A percentile compares a stretch with the other conserved stretches of the same genome.
Evolutionary conservation across 805 yeast species (phyloP).

Genomic region (Candida hispaniensis): DNA sequence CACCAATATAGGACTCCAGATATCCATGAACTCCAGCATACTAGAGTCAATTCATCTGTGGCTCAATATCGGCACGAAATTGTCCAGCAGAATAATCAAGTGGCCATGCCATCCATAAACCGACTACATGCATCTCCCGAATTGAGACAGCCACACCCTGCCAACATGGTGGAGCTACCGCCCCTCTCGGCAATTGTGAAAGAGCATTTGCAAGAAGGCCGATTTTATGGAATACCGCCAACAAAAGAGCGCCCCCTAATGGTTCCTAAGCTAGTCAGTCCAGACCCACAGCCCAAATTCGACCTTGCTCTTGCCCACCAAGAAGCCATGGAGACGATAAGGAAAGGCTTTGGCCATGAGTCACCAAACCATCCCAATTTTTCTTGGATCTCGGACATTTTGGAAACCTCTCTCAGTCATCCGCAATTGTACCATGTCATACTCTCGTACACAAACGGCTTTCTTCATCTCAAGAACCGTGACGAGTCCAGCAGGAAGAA

Average conservation of each 20-base stretch:
- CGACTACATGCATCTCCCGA: conserved; percentile 1
- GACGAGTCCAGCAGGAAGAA: conserved; percentile 12
- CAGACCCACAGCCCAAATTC: conserved; percentile 16
- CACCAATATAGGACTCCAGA: too few species aligned
- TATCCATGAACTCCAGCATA: too few species aligned
- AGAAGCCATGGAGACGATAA: conserved; percentile 18
- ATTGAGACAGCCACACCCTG: conserved; percentile 1
- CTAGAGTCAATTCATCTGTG: too few species aligned
- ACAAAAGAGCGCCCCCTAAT: too few species aligned
- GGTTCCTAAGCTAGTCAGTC: too few species aligned
- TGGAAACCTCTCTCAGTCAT: conserved; percentile 20
- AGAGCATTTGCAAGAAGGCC: conserved; percentile 2
- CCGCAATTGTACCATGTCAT: conserved; percentile 23
- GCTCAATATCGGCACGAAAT: too few species aligned
- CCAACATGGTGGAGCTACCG: conserved; percentile 1
- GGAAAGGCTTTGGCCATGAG: conserved; percentile 25
- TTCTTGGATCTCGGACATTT: conserved; percentile 22
- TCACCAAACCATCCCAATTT: conserved; percentile 21
- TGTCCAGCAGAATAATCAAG: too few species aligned
- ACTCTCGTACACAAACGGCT: conserved; percentile 24
- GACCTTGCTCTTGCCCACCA: conserved; percentile 6
- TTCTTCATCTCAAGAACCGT: conserved; percentile 20
- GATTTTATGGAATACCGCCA: conserved; percentile 12
- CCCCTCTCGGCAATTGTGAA: conserved; percentile 9
- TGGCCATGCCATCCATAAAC: conserved; percentile 1